phyloP scores from a whole-genome alignment of 768 basidiomycete genomes.

The Auriculariales sp. region DNA sequence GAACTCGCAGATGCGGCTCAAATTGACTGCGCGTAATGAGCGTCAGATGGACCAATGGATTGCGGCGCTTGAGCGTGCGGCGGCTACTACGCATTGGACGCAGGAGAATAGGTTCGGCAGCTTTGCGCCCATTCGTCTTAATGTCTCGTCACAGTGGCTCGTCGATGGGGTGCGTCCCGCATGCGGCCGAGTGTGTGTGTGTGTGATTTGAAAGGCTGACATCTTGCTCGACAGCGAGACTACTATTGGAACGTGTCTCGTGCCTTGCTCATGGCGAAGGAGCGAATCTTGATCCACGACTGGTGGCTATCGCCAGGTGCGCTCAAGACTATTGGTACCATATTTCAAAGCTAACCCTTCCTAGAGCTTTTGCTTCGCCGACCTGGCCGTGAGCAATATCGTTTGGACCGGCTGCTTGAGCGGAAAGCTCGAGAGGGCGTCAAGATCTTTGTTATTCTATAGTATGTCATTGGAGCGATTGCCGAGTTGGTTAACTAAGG shows the following conservation, averaged over 20 bases:
- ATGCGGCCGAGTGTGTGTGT: not conserved
- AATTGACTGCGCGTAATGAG: conserved; percentile 81
- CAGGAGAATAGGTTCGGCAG: conserved; percentile 80
- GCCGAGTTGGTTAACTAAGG: too few species aligned
- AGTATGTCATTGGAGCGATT: conserved; percentile 34
- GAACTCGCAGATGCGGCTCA: conserved; percentile 81
- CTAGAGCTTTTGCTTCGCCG: conserved; percentile 73
- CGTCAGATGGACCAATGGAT: conserved; percentile 98
- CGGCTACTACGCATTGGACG: conserved; percentile 62
- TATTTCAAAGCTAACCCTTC: conserved; percentile 2
- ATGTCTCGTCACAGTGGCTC: conserved; percentile 94
- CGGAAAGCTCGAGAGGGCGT: conserved; percentile 91
- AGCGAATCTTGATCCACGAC: conserved; percentile 88
- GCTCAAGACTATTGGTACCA: conserved; percentile 1
- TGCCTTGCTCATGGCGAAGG: conserved; percentile 78
- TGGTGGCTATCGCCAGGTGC: conserved; percentile 93
- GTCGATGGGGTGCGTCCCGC: conserved; percentile 72
- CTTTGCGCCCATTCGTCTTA: conserved; percentile 83
- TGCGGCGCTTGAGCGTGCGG: conserved; percentile 71
- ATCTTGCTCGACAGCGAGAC: conserved; percentile 51
- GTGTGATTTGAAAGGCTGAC: conserved; percentile 3
- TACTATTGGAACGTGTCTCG: conserved; percentile 97
- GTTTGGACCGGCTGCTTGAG: conserved; percentile 74
- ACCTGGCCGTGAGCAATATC: conserved; percentile 71
- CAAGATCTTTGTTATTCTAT: conserved; percentile 89